Evolutionary conservation across 352 stramenopile genomes (phyloP).

Genomic region (Phytophthora agathidicida): DNA sequence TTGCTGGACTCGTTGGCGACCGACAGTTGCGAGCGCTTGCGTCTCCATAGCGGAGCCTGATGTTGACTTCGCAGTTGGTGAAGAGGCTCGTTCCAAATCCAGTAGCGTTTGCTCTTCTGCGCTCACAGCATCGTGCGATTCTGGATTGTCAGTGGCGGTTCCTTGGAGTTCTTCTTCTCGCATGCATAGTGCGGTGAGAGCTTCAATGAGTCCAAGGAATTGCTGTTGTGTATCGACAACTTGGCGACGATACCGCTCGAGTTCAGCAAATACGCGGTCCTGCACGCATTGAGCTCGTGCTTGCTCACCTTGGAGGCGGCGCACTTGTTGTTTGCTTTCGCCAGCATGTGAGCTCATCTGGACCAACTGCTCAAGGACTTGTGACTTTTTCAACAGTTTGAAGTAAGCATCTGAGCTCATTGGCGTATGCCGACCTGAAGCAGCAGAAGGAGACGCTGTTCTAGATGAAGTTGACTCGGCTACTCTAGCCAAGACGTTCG

Average conservation of each 20-base stretch:
- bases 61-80: conserved; percentile 3
- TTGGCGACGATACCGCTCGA: conserved; percentile 58
- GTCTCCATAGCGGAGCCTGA: conserved; percentile 38
- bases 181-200: conserved; percentile 48
- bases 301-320: conserved; percentile 52
- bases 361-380: conserved; percentile 65
- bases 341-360: conserved; percentile 45
- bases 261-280: conserved; percentile 52
- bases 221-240: conserved; percentile 57
- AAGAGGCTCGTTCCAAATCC: conserved; percentile 50
- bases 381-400: conserved; percentile 67
- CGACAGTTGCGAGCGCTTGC: conserved; percentile 47
- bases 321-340: conserved; percentile 50
- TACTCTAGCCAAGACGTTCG: background rate
- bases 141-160: conserved; percentile 8
- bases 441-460: conserved; percentile 5
- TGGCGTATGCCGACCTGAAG: conserved; percentile 7
- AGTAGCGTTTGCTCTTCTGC: conserved; percentile 55
- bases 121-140: conserved; percentile 9
- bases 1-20: conserved; percentile 45
- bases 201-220: conserved; percentile 57
- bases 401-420: conserved; percentile 72
- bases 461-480: background rate
- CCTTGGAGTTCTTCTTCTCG: conserved; percentile 44
- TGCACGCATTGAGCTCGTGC: conserved; percentile 56